Percentiles rank a stretch among this genome's conserved stretches.
Conservation (phyloP, 306 rosid genomes). For the Trifolium subterraneum region DNA sequence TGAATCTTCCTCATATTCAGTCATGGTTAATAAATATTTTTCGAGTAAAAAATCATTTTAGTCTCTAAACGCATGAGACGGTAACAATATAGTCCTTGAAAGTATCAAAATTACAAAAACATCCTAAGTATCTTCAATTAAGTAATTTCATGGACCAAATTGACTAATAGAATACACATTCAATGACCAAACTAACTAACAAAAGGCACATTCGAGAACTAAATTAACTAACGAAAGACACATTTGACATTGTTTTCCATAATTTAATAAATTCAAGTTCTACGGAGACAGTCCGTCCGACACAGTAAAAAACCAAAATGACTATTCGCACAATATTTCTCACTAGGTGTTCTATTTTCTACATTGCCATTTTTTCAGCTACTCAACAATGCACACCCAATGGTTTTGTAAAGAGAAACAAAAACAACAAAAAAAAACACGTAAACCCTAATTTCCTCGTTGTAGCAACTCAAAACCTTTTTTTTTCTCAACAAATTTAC, state of each 20-base stretch:
- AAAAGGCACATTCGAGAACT: neutral
- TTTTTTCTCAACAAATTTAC: neutral
- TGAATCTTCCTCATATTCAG: neutral
- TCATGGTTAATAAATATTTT: neutral
- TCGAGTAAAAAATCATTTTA: neutral
- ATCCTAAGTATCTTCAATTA: too few relatives aligned
- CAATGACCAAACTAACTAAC: neutral
- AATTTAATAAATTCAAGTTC: neutral
- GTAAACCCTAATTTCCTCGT: neutral
- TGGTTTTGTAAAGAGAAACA: neutral
- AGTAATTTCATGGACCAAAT: neutral
- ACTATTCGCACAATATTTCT: neutral
- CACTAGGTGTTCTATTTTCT: neutral
- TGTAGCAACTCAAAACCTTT: neutral
- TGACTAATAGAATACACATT: neutral
- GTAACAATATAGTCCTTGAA: neutral
- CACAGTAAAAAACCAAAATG: too few relatives aligned
- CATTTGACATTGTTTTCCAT: neutral
- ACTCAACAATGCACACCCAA: neutral
- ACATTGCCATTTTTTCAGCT: neutral
- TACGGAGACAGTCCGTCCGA: neutral
- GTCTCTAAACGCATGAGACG: neutral
- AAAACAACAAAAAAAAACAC: neutral
- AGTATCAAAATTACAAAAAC: too few relatives aligned
- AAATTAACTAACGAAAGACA: neutral